Evolutionary conservation across 139 green algal species (phyloP), one percentile per base, ranked within the genome.

Genomic region (Micractinium sp.): DNA sequence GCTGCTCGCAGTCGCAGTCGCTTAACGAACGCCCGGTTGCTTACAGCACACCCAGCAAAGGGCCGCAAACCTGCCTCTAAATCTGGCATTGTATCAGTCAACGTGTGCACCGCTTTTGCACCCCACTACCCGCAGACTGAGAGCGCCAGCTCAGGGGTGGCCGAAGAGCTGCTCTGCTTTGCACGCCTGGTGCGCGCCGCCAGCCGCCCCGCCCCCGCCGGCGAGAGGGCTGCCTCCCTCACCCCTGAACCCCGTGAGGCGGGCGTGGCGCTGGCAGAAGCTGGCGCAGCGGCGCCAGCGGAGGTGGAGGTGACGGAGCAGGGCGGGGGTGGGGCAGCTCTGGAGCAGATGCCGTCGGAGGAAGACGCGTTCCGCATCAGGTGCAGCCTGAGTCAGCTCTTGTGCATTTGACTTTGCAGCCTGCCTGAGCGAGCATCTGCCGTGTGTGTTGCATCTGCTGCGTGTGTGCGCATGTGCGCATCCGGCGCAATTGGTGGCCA

Each of bases 321-420:
- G 25, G 41, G 13, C 0, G 82, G 33, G 23, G 36, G 82, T 35
- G 15, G 60, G 9, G 82, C 2, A 14, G 33, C 7, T 12, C 23
- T 87, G 36, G 15, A 56, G 35, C 33, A 81, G 63, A 39, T 87
- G 83, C 67, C 83, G 39, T 67, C 83, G 7, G 29, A 39, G 83
- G 83, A 87, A 39, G 83, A 87, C 13, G 83, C 27, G 1, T 87
- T 31, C 38, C 66, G 83, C 27, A 56, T 87, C 83, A 87, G 82
- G 82, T 84, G 78, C 23, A 19, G 5, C 76, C 13, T 22, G 19
- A 12, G 23, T 38, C 1, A 7, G 73, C n/a, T 16, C 25, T 7
- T 41, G 73, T 13, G 19, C 3, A 29, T 3, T 29, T 77, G 69
- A 38, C 69, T 5, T 47, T 31, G 76, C 23, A n/a, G 38, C 76